Conservation (phyloP, 225 moss, liverwort and hornwort species). For the Anthoceros angustus region DNA sequence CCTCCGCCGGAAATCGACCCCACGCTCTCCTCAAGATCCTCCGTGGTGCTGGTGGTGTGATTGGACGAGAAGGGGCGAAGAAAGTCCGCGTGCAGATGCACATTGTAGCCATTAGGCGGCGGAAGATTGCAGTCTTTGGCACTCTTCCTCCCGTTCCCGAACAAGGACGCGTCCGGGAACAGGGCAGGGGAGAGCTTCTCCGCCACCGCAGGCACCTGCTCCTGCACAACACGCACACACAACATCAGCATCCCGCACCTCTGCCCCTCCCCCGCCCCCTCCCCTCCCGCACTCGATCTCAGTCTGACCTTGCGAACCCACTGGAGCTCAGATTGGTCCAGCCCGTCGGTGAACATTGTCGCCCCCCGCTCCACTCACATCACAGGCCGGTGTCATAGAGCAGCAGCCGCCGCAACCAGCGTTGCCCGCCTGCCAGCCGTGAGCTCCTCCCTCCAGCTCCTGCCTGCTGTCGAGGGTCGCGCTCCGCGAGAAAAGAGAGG, state of each 20-base stretch:
- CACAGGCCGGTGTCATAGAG: background rate
- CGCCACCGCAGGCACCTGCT: background rate
- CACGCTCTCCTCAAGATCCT: conserved; percentile 92
- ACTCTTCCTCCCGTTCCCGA: conserved; percentile 15
- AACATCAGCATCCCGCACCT: conserved; percentile 7
- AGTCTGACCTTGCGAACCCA: conserved; percentile 58
- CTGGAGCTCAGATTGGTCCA: conserved; percentile 70
- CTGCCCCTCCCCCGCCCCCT: too few relatives aligned
- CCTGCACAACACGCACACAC: background rate
- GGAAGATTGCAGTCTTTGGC: conserved; percentile 40
- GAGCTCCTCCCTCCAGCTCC: background rate
- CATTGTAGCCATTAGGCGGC: conserved; percentile 69
- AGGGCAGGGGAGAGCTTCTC: background rate
- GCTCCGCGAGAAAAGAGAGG: background rate
- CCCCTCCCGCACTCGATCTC: background rate
- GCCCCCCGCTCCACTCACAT: conserved; percentile 24
- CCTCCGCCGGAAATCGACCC: conserved; percentile 92
- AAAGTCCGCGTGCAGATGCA: conserved; percentile 69
- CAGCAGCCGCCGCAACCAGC: background rate
- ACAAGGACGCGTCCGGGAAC: conserved; percentile 13
- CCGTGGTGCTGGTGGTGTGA: conserved; percentile 42
- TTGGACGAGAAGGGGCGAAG: conserved; percentile 41
- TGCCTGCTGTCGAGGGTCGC: background rate
- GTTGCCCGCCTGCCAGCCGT: background rate
- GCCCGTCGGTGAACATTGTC: conserved; percentile 96